Evolutionary conservation across 1,284 basidiomycete genomes (phyloP).

Genomic region (Puccinia novopanici): DNA sequence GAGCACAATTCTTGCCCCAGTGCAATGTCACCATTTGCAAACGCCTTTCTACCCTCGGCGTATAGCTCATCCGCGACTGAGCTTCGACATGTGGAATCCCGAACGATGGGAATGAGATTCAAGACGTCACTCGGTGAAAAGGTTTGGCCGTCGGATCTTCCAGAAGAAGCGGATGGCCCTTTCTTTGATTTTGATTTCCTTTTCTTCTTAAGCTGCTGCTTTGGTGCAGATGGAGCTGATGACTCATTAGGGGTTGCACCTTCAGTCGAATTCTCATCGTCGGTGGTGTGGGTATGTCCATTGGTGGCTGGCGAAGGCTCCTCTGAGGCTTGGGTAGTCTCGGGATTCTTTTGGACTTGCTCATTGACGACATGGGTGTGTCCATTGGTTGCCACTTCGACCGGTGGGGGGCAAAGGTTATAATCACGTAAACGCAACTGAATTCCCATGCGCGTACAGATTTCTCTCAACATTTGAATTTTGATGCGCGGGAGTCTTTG

Average conservation of each 20-base stretch:
- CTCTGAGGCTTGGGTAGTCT: constrained; percentile 51
- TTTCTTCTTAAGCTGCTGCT: constrained; percentile 57
- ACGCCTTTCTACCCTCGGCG: constrained; percentile 63
- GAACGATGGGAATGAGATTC: constrained; percentile 64
- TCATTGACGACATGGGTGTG: constrained; percentile 26
- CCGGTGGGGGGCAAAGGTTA: constrained; percentile 58
- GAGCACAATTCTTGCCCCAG: constrained; percentile 64
- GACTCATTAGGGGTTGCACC: constrained; percentile 19
- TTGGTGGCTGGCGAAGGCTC: constrained; percentile 25
- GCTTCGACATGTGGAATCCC: constrained; percentile 62
- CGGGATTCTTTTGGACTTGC: constrained; percentile 48
- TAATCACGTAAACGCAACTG: constrained; percentile 65
- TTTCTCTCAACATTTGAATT: constrained; percentile 63
- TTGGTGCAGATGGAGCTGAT: constrained; percentile 18
- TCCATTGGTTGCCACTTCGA: constrained; percentile 34
- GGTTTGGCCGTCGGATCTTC: constrained; percentile 56
- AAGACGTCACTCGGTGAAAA: constrained; percentile 65
- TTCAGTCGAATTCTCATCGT: constrained; percentile 51
- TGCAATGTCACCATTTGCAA: constrained; percentile 63
- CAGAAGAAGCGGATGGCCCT: constrained; percentile 54
- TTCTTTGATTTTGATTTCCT: constrained; percentile 60
- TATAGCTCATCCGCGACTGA: constrained; percentile 65
- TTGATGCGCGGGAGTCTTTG: constrained; percentile 59
- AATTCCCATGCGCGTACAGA: constrained; percentile 64
- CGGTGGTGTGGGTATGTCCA: constrained; percentile 40